These are phyloP conservation scores for Zancudomyces culisetae DNA, from an alignment of 371 early-diverging fungal species.

Conservation along the genomic window DNA sequence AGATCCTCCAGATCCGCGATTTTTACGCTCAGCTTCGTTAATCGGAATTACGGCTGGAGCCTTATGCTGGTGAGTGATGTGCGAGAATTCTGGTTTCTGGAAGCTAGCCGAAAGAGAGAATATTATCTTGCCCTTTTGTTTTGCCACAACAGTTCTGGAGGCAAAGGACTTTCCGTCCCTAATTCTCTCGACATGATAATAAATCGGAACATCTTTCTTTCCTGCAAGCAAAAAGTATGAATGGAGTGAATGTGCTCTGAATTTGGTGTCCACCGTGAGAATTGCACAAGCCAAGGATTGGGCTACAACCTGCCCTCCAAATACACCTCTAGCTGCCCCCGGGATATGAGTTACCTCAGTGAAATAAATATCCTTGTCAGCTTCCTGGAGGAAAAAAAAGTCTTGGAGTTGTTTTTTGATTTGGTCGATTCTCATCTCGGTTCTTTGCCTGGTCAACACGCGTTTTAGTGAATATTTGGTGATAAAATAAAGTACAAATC, in stretches of 20 bases:
- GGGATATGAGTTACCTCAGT: not conserved
- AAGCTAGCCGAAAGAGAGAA: constrained; percentile 30
- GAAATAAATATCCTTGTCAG: not conserved
- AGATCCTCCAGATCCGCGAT: too few relatives aligned
- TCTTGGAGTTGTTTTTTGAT: too few relatives aligned
- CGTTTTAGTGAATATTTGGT: too few relatives aligned
- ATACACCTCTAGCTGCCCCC: not conserved
- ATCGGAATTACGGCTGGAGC: too few relatives aligned
- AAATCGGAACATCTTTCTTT: constrained; percentile 30
- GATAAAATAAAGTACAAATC: too few relatives aligned
- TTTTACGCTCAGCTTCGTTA: too few relatives aligned
- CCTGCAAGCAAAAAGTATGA: constrained; percentile 46
- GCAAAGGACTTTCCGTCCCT: constrained; percentile 26
- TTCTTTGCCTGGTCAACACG: too few relatives aligned
- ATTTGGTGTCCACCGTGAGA: not conserved
- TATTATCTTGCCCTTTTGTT: constrained; percentile 32
- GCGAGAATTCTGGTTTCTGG: constrained; percentile 8
- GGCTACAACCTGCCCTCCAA: constrained; percentile 34
- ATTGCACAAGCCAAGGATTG: not conserved
- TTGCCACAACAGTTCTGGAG: constrained; percentile 29
- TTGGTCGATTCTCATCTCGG: too few relatives aligned
- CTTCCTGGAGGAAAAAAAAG: too few relatives aligned
- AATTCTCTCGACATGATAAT: constrained; percentile 32
- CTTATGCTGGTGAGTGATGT: not conserved
- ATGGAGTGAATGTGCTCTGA: constrained; percentile 27